Evolutionary conservation across 352 stramenopile genomes (phyloP).

Genomic region (Peronospora belbahrii): DNA sequence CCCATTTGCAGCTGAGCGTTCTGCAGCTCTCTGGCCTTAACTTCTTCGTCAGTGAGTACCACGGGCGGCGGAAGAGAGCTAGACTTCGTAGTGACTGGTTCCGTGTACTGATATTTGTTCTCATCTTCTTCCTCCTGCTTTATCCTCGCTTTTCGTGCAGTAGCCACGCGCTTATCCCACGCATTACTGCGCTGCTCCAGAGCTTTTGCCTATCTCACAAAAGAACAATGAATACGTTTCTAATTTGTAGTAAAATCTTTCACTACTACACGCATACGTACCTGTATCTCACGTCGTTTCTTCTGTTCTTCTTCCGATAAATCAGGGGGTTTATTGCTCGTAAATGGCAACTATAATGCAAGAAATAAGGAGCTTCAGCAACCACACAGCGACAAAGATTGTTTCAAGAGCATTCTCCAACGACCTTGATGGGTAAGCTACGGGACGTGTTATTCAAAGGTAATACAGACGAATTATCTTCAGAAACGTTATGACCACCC

Average conservation of each 20-base stretch:
- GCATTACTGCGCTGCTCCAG: slow-evolving; percentile 48
- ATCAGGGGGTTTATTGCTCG: slow-evolving; percentile 27
- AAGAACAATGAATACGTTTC: neutral
- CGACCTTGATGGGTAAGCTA: slow-evolving; percentile 27
- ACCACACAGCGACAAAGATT: neutral
- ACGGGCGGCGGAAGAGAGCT: slow-evolving; percentile 6
- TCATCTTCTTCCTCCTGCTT: slow-evolving; percentile 48
- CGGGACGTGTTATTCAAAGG: slow-evolving; percentile 8
- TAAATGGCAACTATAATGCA: slow-evolving; percentile 30
- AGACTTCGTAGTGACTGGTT: slow-evolving; percentile 6
- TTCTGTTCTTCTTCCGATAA: slow-evolving; percentile 48
- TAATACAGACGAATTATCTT: neutral
- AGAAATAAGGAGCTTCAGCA: neutral
- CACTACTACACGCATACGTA: too few species aligned
- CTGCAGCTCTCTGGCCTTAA: slow-evolving; percentile 54
- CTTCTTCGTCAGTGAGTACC: slow-evolving; percentile 51
- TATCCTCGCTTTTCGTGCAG: slow-evolving; percentile 38
- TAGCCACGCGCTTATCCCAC: slow-evolving; percentile 65
- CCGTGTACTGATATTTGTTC: slow-evolving; percentile 27
- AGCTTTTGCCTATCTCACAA: slow-evolving; percentile 34
- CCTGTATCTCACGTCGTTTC: slow-evolving; percentile 54
- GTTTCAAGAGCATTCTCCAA: neutral
- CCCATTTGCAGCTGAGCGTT: slow-evolving; percentile 49
- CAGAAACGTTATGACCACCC: slow-evolving; percentile 22
- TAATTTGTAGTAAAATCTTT: too few species aligned